These are phyloP conservation scores for Solanum sitiens DNA, from an alignment of 257 asterid species.

Conservation along the genomic window DNA sequence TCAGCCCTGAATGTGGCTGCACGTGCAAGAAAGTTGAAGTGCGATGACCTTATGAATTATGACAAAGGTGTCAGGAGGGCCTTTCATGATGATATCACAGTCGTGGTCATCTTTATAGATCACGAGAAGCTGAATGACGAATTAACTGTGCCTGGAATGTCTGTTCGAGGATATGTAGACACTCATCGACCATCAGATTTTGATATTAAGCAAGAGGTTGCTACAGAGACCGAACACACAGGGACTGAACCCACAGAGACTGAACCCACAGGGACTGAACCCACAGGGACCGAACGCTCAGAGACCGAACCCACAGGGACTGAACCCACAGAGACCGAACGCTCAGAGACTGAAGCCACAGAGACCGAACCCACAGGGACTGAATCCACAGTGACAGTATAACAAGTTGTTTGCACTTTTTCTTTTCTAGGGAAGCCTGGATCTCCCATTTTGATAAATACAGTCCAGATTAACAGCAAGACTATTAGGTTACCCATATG, in stretches of 20 bases:
- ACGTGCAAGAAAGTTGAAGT: slow-evolving; percentile 22
- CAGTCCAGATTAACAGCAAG: not conserved
- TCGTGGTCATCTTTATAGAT: slow-evolving; percentile 58
- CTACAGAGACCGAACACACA: not conserved
- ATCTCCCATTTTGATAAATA: not conserved
- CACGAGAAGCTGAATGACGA: slow-evolving; percentile 24
- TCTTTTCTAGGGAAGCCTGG: not conserved
- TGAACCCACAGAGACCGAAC: no score
- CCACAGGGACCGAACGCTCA: no score
- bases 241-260: no score
- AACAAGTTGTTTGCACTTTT: not conserved
- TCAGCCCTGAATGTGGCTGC: slow-evolving; percentile 42
- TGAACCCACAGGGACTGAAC: no score
- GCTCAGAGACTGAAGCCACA: no score
- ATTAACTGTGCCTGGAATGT: slow-evolving; percentile 21
- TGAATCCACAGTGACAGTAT: no score
- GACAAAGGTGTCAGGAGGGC: slow-evolving; percentile 42
- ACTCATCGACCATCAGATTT: slow-evolving; percentile 43
- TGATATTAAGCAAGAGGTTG: slow-evolving; percentile 13
- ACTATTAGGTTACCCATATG: not conserved
- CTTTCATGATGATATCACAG: slow-evolving; percentile 70
- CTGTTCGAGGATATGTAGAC: slow-evolving; percentile 48
- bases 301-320: no score
- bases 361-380: no score
- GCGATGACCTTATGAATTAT: slow-evolving; percentile 31